Conservation (phyloP, 2,329 filamentous ascomycete species). For the Colletotrichum sp. region DNA sequence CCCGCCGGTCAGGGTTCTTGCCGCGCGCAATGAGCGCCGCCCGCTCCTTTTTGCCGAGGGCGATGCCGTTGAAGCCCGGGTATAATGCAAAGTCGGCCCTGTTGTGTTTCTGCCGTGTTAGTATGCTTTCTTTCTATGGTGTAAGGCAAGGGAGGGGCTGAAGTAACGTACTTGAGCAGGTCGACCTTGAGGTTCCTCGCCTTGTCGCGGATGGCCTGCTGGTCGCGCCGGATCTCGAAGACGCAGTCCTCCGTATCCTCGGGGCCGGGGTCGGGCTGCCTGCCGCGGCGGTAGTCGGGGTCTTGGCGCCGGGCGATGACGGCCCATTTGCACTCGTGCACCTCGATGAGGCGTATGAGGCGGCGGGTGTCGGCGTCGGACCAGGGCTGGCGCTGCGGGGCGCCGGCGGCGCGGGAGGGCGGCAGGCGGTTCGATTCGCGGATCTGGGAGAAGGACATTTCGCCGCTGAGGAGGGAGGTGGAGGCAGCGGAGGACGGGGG, state of each 20-base stretch:
- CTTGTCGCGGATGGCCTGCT: constrained; percentile 63
- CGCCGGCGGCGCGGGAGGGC: neutral
- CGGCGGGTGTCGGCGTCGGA: constrained; percentile 41
- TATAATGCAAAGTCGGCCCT: constrained; percentile 49
- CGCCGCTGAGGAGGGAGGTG: neutral
- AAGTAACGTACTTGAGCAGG: constrained; percentile 41
- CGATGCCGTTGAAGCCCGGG: constrained; percentile 53
- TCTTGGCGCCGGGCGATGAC: constrained; percentile 30
- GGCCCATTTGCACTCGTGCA: constrained; percentile 43
- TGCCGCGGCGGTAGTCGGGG: constrained; percentile 4
- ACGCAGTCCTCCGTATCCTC: constrained; percentile 27
- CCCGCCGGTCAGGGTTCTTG: constrained; percentile 55
- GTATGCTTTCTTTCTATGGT: neutral
- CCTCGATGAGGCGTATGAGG: constrained; percentile 47
- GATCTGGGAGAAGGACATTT: constrained; percentile 4
- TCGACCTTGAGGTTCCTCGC: constrained; percentile 62
- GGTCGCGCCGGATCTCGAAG: constrained; percentile 52
- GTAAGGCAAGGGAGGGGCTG: too few species aligned
- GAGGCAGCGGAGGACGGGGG: neutral
- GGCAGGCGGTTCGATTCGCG: constrained; percentile 5
- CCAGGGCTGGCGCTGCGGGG: constrained; percentile 43
- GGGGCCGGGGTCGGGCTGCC: neutral
- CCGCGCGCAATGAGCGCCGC: constrained; percentile 41
- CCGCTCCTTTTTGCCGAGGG: constrained; percentile 55
- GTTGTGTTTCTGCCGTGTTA: neutral